Base-by-base conservation (phyloP, 768 basidiomycete species). In the Rhodotorula paludigena region DNA sequence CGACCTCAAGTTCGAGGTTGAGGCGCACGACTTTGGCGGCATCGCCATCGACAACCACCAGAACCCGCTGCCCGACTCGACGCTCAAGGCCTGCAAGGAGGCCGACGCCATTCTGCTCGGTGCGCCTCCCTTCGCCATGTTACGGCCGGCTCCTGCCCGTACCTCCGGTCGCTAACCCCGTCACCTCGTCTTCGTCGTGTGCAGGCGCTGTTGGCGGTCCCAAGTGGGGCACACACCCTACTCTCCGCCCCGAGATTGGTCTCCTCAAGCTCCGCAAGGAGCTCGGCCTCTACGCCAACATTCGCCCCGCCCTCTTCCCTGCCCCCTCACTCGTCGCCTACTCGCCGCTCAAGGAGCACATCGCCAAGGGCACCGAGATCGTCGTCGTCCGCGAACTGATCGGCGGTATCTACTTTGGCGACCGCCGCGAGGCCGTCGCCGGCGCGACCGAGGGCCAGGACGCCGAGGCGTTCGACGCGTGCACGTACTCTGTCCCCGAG, bases 61-160 rank as follows among this genome's bases (percentile, higher is more conserved):
- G n/a, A 86, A 89, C 61, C 86, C 96, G 54, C 80, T 98, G 1
- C 92, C 96, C 3, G 82, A 86, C 11, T 82, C 85, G 9, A 98
- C 96, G 3, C 80, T 97, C 63, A 82, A 88, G 68, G 92, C 92
- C 28, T 97, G 93, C 80, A 83, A 89, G 77, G 84, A 87, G 76
- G 93, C 94, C 8, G 94, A 98, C 80, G 96, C 94, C 23, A 90
- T 99, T 72, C 82, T 99, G 38, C 86, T 99, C 85, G 96, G 96
- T 92, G 57, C 57, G 48, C 35, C 3, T 57, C 47, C 39, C 33
- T 36, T 36, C 55, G 10, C 33, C 2, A 8, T 21, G 45, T 41
- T 41, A 42, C 12, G 41, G 48, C 30, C 49, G 49, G 49, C 41
- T 41, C 41, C 10, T n/a, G 11, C 41, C 12, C 12, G 35, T 52